These are phyloP conservation scores for Castanopsis chinensis DNA, from an alignment of 306 rosid genomes.

Conservation along the genomic window DNA sequence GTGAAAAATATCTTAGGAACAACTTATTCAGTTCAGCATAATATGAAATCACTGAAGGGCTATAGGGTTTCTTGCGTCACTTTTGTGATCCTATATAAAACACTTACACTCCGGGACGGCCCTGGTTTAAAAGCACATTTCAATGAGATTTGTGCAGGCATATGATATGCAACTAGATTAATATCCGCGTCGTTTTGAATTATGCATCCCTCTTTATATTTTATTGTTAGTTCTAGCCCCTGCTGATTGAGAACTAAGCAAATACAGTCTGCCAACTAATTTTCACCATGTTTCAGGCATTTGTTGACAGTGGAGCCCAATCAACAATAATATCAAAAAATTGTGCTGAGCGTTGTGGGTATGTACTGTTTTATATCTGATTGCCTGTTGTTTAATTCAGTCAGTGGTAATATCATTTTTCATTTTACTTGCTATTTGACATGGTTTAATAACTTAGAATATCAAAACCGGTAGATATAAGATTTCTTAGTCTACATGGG, in stretches of 20 bases:
- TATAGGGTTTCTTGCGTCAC: constrained; percentile 4
- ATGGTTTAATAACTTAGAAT: constrained; percentile 9
- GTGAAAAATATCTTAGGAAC: constrained; percentile 2
- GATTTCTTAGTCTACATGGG: background rate
- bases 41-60: constrained; percentile 2
- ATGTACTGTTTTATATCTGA: constrained; percentile 32
- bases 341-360: constrained; percentile 98
- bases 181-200: background rate
- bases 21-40: constrained; percentile 20
- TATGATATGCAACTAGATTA: background rate
- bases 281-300: constrained; percentile 64
- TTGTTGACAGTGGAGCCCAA: constrained; percentile 99
- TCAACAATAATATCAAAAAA: constrained; percentile 96
- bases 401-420: background rate
- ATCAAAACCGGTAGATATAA: background rate
- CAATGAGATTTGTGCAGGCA: background rate
- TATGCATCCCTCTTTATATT: background rate
- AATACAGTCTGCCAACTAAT: constrained; percentile 1
- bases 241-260: background rate
- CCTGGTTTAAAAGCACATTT: background rate
- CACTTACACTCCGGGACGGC: background rate
- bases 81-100: constrained; percentile 5
- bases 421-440: constrained; percentile 10
- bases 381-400: constrained; percentile 7
- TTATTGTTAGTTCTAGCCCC: background rate